Base-by-base conservation (phyloP, 495 filamentous ascomycete species). In the Lophiotrema nucula region DNA sequence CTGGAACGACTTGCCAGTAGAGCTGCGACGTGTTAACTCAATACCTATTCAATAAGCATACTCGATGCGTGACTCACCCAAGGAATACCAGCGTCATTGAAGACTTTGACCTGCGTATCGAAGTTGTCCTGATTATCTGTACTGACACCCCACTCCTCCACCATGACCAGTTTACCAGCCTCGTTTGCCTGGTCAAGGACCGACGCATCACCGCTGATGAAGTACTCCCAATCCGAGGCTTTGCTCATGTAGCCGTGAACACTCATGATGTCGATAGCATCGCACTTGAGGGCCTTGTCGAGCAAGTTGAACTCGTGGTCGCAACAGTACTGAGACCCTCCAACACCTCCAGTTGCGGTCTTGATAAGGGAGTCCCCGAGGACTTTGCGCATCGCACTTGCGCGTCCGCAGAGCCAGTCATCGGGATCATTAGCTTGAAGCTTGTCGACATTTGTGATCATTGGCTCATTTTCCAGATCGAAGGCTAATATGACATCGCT, bases 381-480 rank as follows among this genome's bases (percentile, higher is more conserved):
- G 37, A 52, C 0, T n/a, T 15, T 26, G 2, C 42, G 3, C n/a
- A 65, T 26, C 5, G 48, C 48, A 8, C 46, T 42, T 11, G 62
- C 62, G 11, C 58, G 49, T 15, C 62, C 62, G 28, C 61, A 65
- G 12, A 73, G 48, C 73, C 73, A 75, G 45, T 63, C 60, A 22
- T 53, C 55, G 22, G 56, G 58, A 56, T 70, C 69, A 53, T 67
- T 65, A 41, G 53, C 60, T 15, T 47, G 39, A 24, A 67, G 56
- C 2, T 65, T 53, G 1, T 55, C 62, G 25, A 46, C 8, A 33
- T 61, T 46, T 5, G 61, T 39, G 13, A 66, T 58, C 58, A 75
- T 66, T 21, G 72, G 73, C 62, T 75, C 72, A 53, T 75, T 75
- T 58, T 75, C 64, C 1, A 75, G 47, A 47, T 75, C 70, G 42